A percentile compares a stretch with the other conserved stretches of the same genome.
These are phyloP conservation scores for Cichorium intybus DNA, from an alignment of 140 eudicot species.

Conservation along the genomic window DNA sequence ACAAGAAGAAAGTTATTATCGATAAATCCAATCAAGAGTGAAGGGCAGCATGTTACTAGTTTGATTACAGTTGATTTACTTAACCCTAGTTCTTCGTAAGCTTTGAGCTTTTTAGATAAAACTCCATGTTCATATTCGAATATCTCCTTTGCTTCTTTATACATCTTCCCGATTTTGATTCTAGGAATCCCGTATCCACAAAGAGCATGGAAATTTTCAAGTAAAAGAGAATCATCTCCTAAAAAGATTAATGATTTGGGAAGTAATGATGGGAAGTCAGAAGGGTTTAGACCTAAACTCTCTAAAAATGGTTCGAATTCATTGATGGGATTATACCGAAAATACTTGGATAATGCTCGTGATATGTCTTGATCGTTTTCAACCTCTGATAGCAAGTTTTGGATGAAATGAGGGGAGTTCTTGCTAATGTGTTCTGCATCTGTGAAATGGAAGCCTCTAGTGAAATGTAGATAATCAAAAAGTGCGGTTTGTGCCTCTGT, in stretches of 20 bases:
- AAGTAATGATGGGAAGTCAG: slow-evolving; percentile 41
- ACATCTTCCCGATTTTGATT: slow-evolving; percentile 56
- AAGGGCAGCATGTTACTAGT: slow-evolving; percentile 62
- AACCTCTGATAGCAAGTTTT: slow-evolving; percentile 48
- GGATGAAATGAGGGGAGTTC: slow-evolving; percentile 65
- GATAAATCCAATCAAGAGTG: slow-evolving; percentile 47
- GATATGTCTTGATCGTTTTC: slow-evolving; percentile 55
- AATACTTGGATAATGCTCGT: slow-evolving; percentile 55
- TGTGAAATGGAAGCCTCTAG: slow-evolving; percentile 59
- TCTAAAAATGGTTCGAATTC: slow-evolving; percentile 86
- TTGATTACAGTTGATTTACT: slow-evolving; percentile 49
- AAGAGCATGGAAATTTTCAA: slow-evolving; percentile 66
- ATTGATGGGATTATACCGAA: slow-evolving; percentile 69
- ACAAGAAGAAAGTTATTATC: slow-evolving; percentile 42
- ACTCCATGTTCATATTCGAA: slow-evolving; percentile 52
- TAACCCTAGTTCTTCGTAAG: slow-evolving; percentile 54
- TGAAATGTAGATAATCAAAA: slow-evolving; percentile 71
- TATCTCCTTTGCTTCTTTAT: slow-evolving; percentile 57
- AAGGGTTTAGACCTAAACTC: slow-evolving; percentile 64
- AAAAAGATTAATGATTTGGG: slow-evolving; percentile 63
- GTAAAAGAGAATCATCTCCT: slow-evolving; percentile 55
- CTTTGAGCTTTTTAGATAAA: slow-evolving; percentile 47
- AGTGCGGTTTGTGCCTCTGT: slow-evolving; percentile 70
- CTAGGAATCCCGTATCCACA: slow-evolving; percentile 72
- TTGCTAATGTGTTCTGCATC: slow-evolving; percentile 83